A percentile compares a stretch with the other conserved stretches of the same genome.
Conservation (phyloP, 139 green algal species). For the Ulvella scutata region DNA sequence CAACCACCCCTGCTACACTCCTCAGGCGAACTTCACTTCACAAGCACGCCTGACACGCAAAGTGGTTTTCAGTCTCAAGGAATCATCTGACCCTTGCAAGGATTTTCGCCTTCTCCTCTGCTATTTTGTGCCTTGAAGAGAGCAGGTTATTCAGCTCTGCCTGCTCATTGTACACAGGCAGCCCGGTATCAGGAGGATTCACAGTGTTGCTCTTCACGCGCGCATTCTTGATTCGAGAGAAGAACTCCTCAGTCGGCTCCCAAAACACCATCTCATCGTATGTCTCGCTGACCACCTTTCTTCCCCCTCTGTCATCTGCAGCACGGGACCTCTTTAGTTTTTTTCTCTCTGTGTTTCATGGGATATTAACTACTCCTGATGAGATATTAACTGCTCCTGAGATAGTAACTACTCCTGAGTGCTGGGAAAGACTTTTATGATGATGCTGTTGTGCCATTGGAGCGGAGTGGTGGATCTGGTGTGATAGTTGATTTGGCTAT, state of each 20-base stretch:
- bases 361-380: no score
- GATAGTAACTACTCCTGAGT: no score
- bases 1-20: no score
- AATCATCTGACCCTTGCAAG: neutral
- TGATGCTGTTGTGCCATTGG: no score
- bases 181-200: neutral
- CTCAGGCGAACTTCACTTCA: neutral
- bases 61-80: neutral
- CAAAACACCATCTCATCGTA: slow-evolving; percentile 1
- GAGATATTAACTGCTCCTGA: no score
- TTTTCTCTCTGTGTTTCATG: no score
- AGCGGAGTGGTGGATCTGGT: no score
- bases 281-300: neutral
- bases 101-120: neutral
- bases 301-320: neutral
- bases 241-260: neutral
- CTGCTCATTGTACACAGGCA: neutral
- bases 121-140: neutral
- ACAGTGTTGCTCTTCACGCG: neutral
- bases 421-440: no score
- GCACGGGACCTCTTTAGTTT: no score
- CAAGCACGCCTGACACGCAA: neutral
- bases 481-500: no score
- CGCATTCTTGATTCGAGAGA: neutral
- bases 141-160: neutral